A percentile compares a stretch with the other conserved stretches of the same genome.
phyloP scores from a whole-genome alignment of 306 rosid species.

The barrel medic (Medicago truncatula) region DNA sequence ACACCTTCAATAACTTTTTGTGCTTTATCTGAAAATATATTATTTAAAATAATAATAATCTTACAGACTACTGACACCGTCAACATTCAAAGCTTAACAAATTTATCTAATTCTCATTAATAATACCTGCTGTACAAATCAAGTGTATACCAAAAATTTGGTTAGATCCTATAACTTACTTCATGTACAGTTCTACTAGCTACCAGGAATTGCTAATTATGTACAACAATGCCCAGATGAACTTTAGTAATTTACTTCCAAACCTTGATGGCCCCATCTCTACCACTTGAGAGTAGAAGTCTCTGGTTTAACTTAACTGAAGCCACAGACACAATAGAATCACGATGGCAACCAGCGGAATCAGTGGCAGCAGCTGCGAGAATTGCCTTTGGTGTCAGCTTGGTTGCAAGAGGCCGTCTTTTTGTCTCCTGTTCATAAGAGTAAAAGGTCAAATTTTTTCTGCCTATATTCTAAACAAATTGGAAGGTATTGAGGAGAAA shows the following conservation, averaged over 20 bases:
- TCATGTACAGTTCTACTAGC: conserved; percentile 55
- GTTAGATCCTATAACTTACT: conserved; percentile 39
- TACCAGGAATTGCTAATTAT: conserved; percentile 52
- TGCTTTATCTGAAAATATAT: neutral
- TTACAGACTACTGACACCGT: neutral
- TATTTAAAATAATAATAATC: neutral
- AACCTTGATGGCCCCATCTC: conserved; percentile 97
- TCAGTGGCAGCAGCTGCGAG: conserved; percentile 94
- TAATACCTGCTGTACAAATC: conserved; percentile 45
- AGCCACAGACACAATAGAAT: conserved; percentile 80
- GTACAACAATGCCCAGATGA: conserved; percentile 49
- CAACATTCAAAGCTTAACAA: neutral
- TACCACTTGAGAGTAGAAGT: conserved; percentile 80
- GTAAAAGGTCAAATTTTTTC: conserved; percentile 30
- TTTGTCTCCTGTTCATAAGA: conserved; percentile 73
- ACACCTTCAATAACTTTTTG: neutral
- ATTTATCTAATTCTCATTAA: conserved; percentile 20
- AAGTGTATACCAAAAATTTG: conserved; percentile 1
- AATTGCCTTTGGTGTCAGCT: conserved; percentile 76
- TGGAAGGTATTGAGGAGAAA: conserved; percentile 26
- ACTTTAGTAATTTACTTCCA: conserved; percentile 70
- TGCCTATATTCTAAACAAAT: conserved; percentile 24
- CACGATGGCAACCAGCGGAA: conserved; percentile 92
- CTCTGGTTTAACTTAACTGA: conserved; percentile 94
- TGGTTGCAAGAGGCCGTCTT: conserved; percentile 73